Conservation (phyloP, 257 asterid genomes). For the Avicennia marina region DNA sequence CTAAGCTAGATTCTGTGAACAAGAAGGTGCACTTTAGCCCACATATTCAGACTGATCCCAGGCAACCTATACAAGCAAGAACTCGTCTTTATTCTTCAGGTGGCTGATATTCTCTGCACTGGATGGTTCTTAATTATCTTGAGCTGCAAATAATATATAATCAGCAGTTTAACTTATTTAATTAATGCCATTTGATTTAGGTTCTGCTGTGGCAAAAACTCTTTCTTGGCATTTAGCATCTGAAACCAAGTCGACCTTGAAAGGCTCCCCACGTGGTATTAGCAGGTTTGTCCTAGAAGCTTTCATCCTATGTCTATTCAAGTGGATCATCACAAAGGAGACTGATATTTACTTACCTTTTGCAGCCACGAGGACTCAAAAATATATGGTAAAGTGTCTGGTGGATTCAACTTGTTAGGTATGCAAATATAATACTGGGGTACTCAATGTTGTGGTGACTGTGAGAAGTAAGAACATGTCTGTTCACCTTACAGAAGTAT, state of each 20-base stretch:
- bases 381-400: conserved; percentile 35
- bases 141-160: neutral
- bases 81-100: conserved; percentile 67
- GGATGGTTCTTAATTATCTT: conserved; percentile 13
- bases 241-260: conserved; percentile 79
- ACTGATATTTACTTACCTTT: conserved; percentile 25
- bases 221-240: conserved; percentile 99
- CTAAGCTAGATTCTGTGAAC: conserved; percentile 55
- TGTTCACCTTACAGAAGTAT: neutral
- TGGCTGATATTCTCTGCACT: conserved; percentile 30
- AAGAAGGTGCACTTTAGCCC: conserved; percentile 94
- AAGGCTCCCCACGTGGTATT: conserved; percentile 56
- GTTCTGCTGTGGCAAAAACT: conserved; percentile 70
- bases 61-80: conserved; percentile 50
- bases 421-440: too few relatives aligned
- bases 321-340: conserved; percentile 11
- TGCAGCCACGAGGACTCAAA: conserved; percentile 58
- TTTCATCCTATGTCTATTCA: conserved; percentile 6
- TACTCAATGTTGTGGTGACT: too few relatives aligned
- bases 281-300: conserved; percentile 46
- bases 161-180: conserved; percentile 7
- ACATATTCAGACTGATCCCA: conserved; percentile 48
- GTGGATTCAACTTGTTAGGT: conserved; percentile 49
- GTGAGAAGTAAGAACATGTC: too few relatives aligned
- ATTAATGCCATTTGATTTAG: conserved; percentile 27